Evolutionary conservation across 73 alveolate genomes (phyloP), one percentile per base, ranked within the genome.

Genomic region (Stentor roeselii): DNA sequence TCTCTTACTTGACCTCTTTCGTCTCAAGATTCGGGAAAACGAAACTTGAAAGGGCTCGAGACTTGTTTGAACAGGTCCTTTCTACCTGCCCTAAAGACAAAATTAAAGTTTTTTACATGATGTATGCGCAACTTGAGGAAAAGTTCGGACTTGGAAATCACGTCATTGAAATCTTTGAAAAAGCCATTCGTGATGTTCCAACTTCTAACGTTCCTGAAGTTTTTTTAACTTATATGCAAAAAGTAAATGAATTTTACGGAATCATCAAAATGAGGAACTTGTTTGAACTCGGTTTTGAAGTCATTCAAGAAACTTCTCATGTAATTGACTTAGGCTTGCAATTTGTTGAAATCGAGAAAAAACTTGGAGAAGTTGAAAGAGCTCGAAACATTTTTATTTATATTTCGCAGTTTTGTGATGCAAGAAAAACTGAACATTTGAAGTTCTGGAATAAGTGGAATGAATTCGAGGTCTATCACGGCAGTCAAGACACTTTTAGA

Each of bases 361-460:
- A 95, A 90, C 84, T 97, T 41, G 98, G 98, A 40, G 99, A 97
- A 89, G 90, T 96, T 4, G 97, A 96, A 59, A 93, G 99, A 95
- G 99, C 99, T 1, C 92, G 99, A 88, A 95, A 95, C 35, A 93
- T 97, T 27, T 97, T 92, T 87, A 82, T 92, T 78, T 97, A 94
- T 89, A 83, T 96, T 67, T 86, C 96, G 60, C 92, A 97, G 88
- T 93, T 93, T 74, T 94, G 97, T 88, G 97, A 97, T 89, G 99
- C 99, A 3, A 88, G 94, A 61, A 90, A 87, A 60, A 92, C 86
- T 82, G 97, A 86, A 60, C 41, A 86, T 77, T 82, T 87, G 83
- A 91, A 97, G 78, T 96, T 97, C 85, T 97, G 99, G 99, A 92
- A 90, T 78, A 92, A 92, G 39, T 97, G 99, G 99, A 98, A 96